Evolutionary conservation across 139 green algal genomes (phyloP).

Genomic region (Coelastrella sp.): DNA sequence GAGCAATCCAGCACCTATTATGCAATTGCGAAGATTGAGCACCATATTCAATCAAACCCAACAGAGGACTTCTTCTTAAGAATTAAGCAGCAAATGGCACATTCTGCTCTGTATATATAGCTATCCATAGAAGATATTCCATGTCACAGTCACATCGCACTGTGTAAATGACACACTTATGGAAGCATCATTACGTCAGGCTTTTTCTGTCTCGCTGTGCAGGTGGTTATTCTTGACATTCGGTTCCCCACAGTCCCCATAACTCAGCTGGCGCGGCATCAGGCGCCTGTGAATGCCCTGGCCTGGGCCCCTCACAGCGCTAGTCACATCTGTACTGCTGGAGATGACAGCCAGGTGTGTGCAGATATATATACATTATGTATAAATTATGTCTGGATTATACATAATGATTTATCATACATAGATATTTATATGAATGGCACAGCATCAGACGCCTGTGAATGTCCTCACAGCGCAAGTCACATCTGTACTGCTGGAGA

Average conservation of each 20-base stretch:
- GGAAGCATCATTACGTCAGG: not conserved
- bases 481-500: slow-evolving; percentile 96
- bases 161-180: not conserved
- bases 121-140: too few relatives aligned
- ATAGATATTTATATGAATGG: slow-evolving; percentile 51
- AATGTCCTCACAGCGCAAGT: slow-evolving; percentile 92
- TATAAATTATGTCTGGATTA: too few relatives aligned
- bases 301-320: slow-evolving; percentile 95
- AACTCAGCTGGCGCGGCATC: slow-evolving; percentile 89
- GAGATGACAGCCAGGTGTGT: slow-evolving; percentile 77
- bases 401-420: not conserved
- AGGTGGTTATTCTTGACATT: slow-evolving; percentile 91
- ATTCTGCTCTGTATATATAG: too few relatives aligned
- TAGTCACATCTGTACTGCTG: slow-evolving; percentile 94
- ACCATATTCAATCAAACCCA: too few relatives aligned
- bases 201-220: not conserved
- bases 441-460: slow-evolving; percentile 81
- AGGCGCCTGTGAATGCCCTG: slow-evolving; percentile 88
- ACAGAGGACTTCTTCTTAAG: too few relatives aligned
- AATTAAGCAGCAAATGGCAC: too few relatives aligned
- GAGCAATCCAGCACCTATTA: too few relatives aligned
- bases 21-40: too few relatives aligned
- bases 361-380: not conserved
- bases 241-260: slow-evolving; percentile 92
- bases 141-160: too few relatives aligned